Evolutionary conservation across 192 early-diverging fungal species (phyloP).

Genomic region (Phycomyces nitens): DNA sequence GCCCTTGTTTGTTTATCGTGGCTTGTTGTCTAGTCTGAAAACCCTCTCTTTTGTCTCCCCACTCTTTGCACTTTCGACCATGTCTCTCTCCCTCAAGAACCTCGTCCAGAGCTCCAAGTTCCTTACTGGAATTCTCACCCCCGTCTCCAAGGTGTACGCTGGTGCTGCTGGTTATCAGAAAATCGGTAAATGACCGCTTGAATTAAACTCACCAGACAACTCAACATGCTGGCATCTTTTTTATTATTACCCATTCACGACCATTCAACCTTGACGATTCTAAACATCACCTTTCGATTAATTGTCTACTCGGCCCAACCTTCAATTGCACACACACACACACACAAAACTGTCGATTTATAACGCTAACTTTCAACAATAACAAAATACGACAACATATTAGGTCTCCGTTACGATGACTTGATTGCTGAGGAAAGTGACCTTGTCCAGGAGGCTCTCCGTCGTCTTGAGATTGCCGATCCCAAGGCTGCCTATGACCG

Average conservation of each 20-base stretch:
- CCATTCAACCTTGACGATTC: too few species aligned
- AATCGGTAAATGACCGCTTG: conserved; percentile 51
- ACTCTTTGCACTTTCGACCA: conserved; percentile 8
- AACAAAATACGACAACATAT: too few species aligned
- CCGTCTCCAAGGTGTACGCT: conserved; percentile 62
- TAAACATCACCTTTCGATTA: too few species aligned
- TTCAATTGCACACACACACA: too few species aligned
- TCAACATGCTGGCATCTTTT: not conserved
- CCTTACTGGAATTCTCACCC: conserved; percentile 49
- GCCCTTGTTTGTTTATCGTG: conserved; percentile 2
- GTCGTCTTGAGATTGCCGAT: conserved; percentile 62
- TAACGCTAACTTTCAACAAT: too few species aligned
- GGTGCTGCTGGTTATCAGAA: conserved; percentile 67
- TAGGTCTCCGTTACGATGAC: conserved; percentile 90
- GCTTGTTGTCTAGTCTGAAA: not conserved
- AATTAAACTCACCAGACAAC: not conserved
- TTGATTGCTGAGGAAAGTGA: conserved; percentile 81
- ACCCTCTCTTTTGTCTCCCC: conserved; percentile 1
- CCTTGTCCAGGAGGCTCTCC: conserved; percentile 77
- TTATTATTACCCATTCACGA: not conserved
- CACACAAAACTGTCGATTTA: too few species aligned
- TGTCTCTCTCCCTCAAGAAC: conserved; percentile 44
- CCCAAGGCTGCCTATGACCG: conserved; percentile 62
- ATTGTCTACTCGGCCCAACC: too few species aligned
- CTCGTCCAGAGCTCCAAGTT: conserved; percentile 53